Evolutionary conservation across 768 basidiomycete species (phyloP).

Genomic region (Hericium erinaceus): DNA sequence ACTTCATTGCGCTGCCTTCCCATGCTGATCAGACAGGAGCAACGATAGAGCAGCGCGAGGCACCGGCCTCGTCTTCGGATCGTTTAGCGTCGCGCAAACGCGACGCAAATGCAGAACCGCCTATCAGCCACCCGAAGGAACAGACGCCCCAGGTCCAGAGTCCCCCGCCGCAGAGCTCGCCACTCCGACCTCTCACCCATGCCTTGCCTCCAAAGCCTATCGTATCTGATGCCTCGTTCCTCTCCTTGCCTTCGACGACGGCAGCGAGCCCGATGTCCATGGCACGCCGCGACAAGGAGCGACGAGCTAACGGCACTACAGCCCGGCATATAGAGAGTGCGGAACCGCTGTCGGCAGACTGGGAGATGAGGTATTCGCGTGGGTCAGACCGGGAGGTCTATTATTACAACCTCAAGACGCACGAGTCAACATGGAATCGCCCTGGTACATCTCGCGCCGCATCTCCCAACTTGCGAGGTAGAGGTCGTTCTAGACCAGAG

Average conservation of each 20-base stretch:
- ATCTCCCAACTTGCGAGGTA: conserved; percentile 6
- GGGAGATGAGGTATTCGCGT: conserved; percentile 7
- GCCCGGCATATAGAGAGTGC: conserved; percentile 1
- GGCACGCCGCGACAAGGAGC: conserved; percentile 12
- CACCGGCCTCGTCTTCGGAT: not conserved
- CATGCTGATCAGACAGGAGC: conserved; percentile 1
- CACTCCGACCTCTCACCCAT: conserved; percentile 8
- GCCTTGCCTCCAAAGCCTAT: conserved; percentile 14
- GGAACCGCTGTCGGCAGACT: conserved; percentile 4
- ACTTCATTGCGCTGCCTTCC: conserved; percentile 38
- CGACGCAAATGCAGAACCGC: not conserved
- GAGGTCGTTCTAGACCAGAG: conserved; percentile 2
- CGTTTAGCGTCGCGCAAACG: not conserved
- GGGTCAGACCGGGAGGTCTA: conserved; percentile 1
- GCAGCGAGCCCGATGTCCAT: conserved; percentile 16
- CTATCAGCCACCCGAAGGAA: conserved; percentile 1
- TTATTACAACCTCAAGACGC: conserved; percentile 2
- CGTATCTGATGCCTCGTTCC: conserved; percentile 8
- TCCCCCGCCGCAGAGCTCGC: conserved; percentile 6
- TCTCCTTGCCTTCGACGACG: conserved; percentile 12
- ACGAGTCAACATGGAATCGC: conserved; percentile 12
- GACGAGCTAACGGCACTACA: conserved; percentile 9
- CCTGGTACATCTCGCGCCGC: conserved; percentile 4
- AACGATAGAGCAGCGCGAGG: not conserved
- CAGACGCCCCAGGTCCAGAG: not conserved